Evolutionary conservation across 176 grass and related monocot genomes (phyloP).

Genomic region (Triticum aestivum): IWGSC_CS_RefSeq_v2.1 NC_057805.1:412599425-412599924

Average conservation of each 20-base stretch:
- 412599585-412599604: too few species aligned
- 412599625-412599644: background rate
- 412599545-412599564: background rate
- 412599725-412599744: conserved; percentile 13
- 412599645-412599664: background rate
- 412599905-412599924: background rate
- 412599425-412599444: background rate
- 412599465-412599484: background rate
- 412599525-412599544: background rate
- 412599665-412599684: background rate
- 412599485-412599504: background rate
- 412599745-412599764: background rate
- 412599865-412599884: background rate
- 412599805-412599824: background rate
- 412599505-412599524: background rate
- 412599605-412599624: background rate
- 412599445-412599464: background rate
- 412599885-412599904: background rate
- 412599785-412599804: background rate
- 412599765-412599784: background rate
- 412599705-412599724: background rate
- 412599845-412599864: background rate
- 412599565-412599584: too few species aligned
- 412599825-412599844: background rate
- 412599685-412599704: background rate